Evolutionary conservation across 345 rosid species (phyloP), one percentile per base, ranked within the genome.

Genomic region (Camelina sativa): DNA sequence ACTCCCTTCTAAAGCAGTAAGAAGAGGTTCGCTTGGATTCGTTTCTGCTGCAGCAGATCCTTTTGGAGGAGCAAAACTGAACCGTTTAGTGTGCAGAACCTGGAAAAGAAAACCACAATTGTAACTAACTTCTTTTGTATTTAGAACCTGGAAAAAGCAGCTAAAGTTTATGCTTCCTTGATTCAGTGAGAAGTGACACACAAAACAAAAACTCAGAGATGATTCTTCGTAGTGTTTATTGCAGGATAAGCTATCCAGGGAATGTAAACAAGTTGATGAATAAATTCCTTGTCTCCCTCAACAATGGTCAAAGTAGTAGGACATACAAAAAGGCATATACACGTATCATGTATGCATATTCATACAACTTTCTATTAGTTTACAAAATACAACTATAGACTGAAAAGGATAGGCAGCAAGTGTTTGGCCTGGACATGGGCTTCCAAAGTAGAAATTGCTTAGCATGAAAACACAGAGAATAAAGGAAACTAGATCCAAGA

Each of bases 21-120:
- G 92, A 64, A 95, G 94, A 67, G 93, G 97, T 73, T 89, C 94
- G 11, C 92, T 92, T 47, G 98, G 99, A 80, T 95, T 95, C 54
- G 92, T 88, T 86, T 95, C 97, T 61, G 98, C 97, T 57, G 99
- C 99, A 19, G 97, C 98, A 9, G 99, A 92, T 81, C 99, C 97
- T 86, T 88, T 92, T 53, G 94, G 96, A 35, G 92, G 97, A 51
- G 97, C 96, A 79, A 87, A 92, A 46, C 79, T 53, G 44, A 80
- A 89, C 72, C 96, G 83, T 77, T 90, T 92, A 15, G 99, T 90
- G 77, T 83, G 85, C 53, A 92, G 80, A 69, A 90, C 97, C 97
- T 90, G 73, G 8, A 86, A 43, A 58, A 13, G 6, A 52, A 34
- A 67, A 23, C 6, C 10, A 28, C 8, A 50, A 57, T 11, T 55